phyloP scores from a whole-genome alignment of 768 basidiomycete species.

The Boletus rubroflammeus region DNA sequence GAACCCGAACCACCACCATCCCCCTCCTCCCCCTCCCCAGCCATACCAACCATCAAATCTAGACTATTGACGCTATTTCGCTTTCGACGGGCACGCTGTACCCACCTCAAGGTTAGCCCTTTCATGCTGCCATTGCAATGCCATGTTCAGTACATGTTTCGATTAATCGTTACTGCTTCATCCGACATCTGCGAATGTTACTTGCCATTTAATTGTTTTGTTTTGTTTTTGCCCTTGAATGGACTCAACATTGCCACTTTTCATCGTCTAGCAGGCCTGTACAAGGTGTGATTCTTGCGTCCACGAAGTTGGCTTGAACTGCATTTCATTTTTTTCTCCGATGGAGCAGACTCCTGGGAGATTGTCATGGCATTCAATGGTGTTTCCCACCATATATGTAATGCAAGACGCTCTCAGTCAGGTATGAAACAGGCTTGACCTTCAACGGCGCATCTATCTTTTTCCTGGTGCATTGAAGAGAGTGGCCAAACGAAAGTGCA shows the following conservation, averaged over 20 bases:
- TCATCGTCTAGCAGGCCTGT: neutral
- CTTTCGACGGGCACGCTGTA: neutral
- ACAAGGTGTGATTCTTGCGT: neutral
- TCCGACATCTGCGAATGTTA: neutral
- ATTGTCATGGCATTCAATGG: neutral
- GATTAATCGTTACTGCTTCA: neutral
- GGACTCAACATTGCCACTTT: neutral
- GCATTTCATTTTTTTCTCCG: neutral
- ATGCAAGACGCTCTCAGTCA: neutral
- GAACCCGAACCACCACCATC: conserved; percentile 33
- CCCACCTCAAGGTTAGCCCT: neutral
- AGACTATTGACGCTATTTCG: neutral
- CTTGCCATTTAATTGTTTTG: neutral
- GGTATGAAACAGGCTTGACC: neutral
- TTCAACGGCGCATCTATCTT: neutral
- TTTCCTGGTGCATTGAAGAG: neutral
- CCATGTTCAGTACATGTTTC: neutral
- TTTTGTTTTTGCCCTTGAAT: neutral
- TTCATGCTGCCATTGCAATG: neutral
- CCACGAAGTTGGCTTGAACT: neutral
- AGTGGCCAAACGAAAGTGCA: neutral
- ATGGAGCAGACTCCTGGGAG: neutral
- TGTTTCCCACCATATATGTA: conserved; percentile 11
- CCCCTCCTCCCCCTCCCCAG: no score
- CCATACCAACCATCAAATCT: neutral